phyloP scores from a whole-genome alignment of 352 stramenopile genomes.

The Phytophthora meadii region DNA sequence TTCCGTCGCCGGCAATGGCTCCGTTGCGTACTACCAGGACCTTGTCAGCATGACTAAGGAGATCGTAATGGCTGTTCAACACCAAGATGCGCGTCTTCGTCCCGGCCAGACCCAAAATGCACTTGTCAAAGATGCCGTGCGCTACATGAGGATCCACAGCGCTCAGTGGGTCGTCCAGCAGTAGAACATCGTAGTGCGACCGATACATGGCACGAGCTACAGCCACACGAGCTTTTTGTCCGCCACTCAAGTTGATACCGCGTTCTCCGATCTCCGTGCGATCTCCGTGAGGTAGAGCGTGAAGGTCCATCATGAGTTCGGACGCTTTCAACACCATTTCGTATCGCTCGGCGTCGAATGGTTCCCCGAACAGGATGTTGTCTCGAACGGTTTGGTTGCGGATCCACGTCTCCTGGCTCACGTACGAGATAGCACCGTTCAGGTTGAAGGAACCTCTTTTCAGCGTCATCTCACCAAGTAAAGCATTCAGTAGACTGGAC shows the following conservation, averaged over 20 bases:
- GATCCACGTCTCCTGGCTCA: slow-evolving; percentile 91
- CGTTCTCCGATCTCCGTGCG: slow-evolving; percentile 94
- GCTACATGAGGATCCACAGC: slow-evolving; percentile 43
- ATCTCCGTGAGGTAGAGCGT: slow-evolving; percentile 85
- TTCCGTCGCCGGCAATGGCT: slow-evolving; percentile 30
- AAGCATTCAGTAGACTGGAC: slow-evolving; percentile 49
- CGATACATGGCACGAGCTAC: slow-evolving; percentile 92
- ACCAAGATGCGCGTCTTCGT: slow-evolving; percentile 80
- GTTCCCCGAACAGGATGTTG: slow-evolving; percentile 42
- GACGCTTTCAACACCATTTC: slow-evolving; percentile 67
- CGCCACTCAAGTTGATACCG: slow-evolving; percentile 93
- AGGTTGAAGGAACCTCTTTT: slow-evolving; percentile 20
- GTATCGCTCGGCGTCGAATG: slow-evolving; percentile 28
- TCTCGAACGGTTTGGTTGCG: slow-evolving; percentile 86
- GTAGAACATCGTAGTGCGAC: slow-evolving; percentile 86
- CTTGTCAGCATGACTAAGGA: slow-evolving; percentile 32
- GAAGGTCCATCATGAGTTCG: slow-evolving; percentile 83
- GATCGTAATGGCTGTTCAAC: slow-evolving; percentile 50
- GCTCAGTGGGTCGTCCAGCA: slow-evolving; percentile 91
- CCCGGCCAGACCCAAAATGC: slow-evolving; percentile 29
- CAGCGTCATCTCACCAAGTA: slow-evolving; percentile 52
- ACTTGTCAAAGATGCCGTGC: slow-evolving; percentile 43
- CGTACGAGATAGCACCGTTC: slow-evolving; percentile 66
- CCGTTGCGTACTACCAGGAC: slow-evolving; percentile 41
- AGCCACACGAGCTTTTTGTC: slow-evolving; percentile 86